Evolutionary conservation across 164 flowering plant genomes (phyloP).

Genomic region (Houttuynia cordata): DNA sequence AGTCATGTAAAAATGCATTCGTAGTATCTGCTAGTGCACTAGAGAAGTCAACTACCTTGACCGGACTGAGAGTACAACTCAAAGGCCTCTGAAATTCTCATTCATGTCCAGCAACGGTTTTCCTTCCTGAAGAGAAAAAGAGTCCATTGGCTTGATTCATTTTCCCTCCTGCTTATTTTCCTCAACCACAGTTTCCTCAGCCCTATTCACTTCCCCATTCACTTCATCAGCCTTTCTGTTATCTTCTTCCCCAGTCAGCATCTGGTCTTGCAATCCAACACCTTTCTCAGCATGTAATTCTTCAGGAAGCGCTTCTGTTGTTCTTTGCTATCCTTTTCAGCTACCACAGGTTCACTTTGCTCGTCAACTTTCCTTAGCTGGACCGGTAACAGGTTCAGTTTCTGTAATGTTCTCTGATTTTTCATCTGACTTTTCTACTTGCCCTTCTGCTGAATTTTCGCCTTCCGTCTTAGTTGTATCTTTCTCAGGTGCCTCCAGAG

Average conservation of each 20-base stretch:
- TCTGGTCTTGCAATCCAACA: neutral
- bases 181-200: neutral
- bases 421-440: neutral
- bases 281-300: neutral
- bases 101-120: neutral
- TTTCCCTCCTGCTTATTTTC: neutral
- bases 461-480: neutral
- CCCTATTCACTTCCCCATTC: too few relatives aligned
- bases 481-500: neutral
- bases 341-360: neutral
- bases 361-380: neutral
- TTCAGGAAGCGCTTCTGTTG: conserved; percentile 1
- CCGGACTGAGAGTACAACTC: conserved; percentile 9
- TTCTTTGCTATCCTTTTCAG: neutral
- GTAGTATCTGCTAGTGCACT: conserved; percentile 12
- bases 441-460: too few relatives aligned
- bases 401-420: neutral
- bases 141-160: neutral
- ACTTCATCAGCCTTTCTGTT: neutral
- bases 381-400: neutral
- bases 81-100: conserved; percentile 11
- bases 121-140: neutral
- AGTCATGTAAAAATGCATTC: conserved; percentile 11
- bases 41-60: conserved; percentile 12
- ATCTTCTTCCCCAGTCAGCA: neutral